Evolutionary conservation across 345 rosid genomes (phyloP), one percentile per base, ranked within the genome.

Genomic region (Lumnitzera racemosa): DNA sequence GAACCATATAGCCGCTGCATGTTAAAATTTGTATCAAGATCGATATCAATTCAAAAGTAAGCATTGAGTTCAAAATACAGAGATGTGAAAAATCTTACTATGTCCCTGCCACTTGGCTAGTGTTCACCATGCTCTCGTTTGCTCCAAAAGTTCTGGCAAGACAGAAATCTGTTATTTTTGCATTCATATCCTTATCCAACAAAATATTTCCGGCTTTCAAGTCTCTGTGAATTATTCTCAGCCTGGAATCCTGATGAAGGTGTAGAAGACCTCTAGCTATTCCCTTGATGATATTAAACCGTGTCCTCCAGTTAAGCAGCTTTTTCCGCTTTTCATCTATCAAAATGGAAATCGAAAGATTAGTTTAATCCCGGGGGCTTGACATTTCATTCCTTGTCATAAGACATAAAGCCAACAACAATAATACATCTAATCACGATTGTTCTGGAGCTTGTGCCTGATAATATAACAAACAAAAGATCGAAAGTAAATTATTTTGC

Each of bases 191-290:
- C 20, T 20, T 20, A 20, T 20, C 20, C 20, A 20, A 20, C 20
- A 20, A 20, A 20, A 20, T 20, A 48, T 74, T 78, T 57, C 82
- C 51, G 1, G 67, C 67, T 57, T 78, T 74, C 5, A 74, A 67
- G 13, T 73, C 73, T 57, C 73, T 64, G 24, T 68, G 70, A 4
- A 73, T 73, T 13, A 68, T 64, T 53, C 79, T 71, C 13, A 78
- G 51, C 24, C 79, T 63, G 0, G 79, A 78, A 63, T 74, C 82
- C 66, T 74, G 72, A 46, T 78, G 82, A 17, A 78, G 76, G 46
- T 74, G 74, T 49, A 74, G 78, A 41, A 78, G 60, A n/a, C 79
- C 82, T 6, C 76, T 50, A 17, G 76, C 74, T 17, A 78, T 72
- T 36, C 82, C 78, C 14, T 59, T 62, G 36, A 78, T 74, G 15